Evolutionary conservation across 352 stramenopile species (phyloP).

Genomic region (Phytophthora idaei): DNA sequence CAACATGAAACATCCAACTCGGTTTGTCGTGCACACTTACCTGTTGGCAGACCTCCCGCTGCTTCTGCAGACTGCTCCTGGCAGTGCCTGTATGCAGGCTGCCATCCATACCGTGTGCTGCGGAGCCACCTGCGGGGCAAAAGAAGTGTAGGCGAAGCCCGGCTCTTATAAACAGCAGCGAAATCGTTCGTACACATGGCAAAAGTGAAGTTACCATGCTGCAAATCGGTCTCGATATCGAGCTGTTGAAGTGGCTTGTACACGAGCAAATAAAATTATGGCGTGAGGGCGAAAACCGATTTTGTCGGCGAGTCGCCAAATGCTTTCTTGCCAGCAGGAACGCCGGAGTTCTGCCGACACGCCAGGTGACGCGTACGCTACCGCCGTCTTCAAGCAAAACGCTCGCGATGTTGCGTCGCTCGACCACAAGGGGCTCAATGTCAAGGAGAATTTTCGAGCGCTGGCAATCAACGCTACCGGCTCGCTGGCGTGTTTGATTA

Average conservation of each 20-base stretch:
- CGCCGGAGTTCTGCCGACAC: conserved; percentile 4
- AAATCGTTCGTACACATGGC: conserved; percentile 11
- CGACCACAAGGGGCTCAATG: conserved; percentile 6
- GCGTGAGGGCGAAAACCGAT: conserved; percentile 2
- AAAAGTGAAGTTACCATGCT: not conserved
- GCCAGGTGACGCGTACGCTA: conserved; percentile 14
- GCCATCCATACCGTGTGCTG: conserved; percentile 30
- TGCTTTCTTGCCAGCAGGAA: conserved; percentile 19
- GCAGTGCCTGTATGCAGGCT: conserved; percentile 4
- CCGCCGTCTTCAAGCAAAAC: conserved; percentile 11
- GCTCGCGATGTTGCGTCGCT: conserved; percentile 5
- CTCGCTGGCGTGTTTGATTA: conserved; percentile 17
- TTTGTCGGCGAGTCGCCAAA: conserved; percentile 6
- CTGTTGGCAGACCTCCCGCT: conserved; percentile 8
- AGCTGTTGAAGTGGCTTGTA: conserved; percentile 23
- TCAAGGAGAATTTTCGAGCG: conserved; percentile 14
- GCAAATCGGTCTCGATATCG: not conserved
- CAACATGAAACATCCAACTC: not conserved
- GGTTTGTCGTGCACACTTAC: not conserved
- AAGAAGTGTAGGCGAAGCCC: conserved; percentile 16
- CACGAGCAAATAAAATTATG: conserved; percentile 4
- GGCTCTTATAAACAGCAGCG: conserved; percentile 16
- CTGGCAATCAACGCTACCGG: conserved; percentile 28
- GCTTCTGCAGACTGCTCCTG: conserved; percentile 11
- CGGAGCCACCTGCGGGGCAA: conserved; percentile 19